Evolutionary conservation across 2,329 filamentous ascomycete genomes (phyloP).

Genomic region (Fonsecaea monophora): DNA sequence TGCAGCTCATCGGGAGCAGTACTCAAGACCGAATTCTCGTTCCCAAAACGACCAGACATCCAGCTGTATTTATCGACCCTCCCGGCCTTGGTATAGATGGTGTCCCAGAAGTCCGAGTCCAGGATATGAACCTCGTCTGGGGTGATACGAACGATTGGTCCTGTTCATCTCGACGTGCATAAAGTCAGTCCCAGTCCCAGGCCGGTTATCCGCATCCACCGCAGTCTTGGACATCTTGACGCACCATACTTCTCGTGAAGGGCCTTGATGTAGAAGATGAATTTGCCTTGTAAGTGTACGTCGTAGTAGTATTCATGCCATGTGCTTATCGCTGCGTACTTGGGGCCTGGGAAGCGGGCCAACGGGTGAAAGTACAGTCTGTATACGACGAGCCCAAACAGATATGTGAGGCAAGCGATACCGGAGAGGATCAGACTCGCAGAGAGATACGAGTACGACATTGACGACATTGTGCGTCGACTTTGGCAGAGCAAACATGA

Average conservation of each 20-base stretch:
- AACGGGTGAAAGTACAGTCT: constrained; percentile 42
- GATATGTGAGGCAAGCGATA: constrained; percentile 12
- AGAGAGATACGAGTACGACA: constrained; percentile 3
- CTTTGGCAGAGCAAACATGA: background rate
- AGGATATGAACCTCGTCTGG: constrained; percentile 37
- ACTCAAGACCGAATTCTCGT: constrained; percentile 19
- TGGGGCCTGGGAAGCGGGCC: constrained; percentile 45
- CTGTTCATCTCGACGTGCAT: background rate
- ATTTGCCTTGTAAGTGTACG: constrained; percentile 40
- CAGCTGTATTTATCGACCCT: constrained; percentile 35
- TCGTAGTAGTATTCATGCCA: constrained; percentile 47
- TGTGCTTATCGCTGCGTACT: constrained; percentile 43
- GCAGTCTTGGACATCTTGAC: background rate
- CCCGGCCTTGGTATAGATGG: constrained; percentile 31
- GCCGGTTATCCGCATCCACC: background rate
- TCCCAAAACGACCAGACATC: constrained; percentile 24
- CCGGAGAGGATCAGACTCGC: constrained; percentile 1
- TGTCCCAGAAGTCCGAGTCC: constrained; percentile 34
- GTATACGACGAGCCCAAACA: constrained; percentile 24
- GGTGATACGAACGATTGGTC: constrained; percentile 40
- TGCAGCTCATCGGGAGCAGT: constrained; percentile 52
- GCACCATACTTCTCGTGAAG: constrained; percentile 46
- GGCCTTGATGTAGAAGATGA: constrained; percentile 43
- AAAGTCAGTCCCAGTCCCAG: background rate
- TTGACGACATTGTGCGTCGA: constrained; percentile 5